Base-by-base conservation (phyloP, 139 green algal species). In the Chlamydomonas urium region DNA sequence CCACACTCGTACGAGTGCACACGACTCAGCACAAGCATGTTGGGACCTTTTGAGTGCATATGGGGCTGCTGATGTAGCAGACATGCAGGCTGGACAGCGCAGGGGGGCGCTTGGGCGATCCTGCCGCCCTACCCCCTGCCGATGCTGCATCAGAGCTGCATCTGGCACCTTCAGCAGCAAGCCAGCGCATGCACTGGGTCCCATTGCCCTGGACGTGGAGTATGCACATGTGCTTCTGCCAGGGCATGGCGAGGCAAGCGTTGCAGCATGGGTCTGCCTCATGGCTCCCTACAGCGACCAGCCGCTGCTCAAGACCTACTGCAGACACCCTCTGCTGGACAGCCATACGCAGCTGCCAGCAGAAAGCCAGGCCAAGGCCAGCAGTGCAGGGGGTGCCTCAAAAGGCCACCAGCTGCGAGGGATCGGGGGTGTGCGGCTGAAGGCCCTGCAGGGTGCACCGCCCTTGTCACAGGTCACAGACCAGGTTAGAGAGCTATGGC, bases 151-250 rank as follows among this genome's bases (percentile, higher is more conserved):
- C n/a, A n/a, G n/a, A n/a, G n/a, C n/a, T n/a, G n/a, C n/a, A n/a
- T n/a, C n/a, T n/a, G n/a, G n/a, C n/a, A n/a, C n/a, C n/a, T 67
- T 2, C 4, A 26, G 32, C 2, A 74, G 53, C 19, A 74, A 4
- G 17, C 33, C 21, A 4, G 14, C 1, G 23, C 3, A 29, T 34
- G 29, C 10, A 19, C 28, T 66, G 28, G 57, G 47, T 1, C 37
- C 65, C 3, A 29, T 75, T 1, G 71, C 71, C n/a, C 33, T 76
- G 2, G 71, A 76, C 4, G 59, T 76, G 2, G 71, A 76, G 32
- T 76, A 53, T 38, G 70, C 58, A 1, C 71, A 76, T 50, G 32
- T 76, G 42, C 42, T 59, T 37, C 32, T 65, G 71, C 26, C 59
- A 2, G 42, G 38, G 23, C 58, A 31, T 31, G 2, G 6, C 37